Conservation (phyloP, 2,329 filamentous ascomycete species). For the Verticillium nubilum region DNA sequence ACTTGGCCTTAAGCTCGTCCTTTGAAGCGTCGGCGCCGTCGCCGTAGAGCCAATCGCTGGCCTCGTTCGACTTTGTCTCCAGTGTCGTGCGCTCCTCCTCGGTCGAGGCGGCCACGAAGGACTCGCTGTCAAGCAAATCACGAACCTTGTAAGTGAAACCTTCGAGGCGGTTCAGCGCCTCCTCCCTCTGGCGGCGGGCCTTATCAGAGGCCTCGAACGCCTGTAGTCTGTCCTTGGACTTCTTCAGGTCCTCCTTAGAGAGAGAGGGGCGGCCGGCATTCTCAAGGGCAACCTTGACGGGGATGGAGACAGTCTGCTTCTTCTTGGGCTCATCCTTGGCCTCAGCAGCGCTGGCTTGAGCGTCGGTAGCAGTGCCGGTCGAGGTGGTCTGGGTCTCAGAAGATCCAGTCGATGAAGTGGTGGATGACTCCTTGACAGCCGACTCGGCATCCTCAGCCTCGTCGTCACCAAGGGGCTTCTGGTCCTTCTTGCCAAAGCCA, state of each 20-base stretch:
- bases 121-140: constrained; percentile 72
- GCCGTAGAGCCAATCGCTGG: constrained; percentile 87
- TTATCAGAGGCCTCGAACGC: constrained; percentile 84
- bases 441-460: constrained; percentile 36
- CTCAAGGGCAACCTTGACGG: constrained; percentile 42
- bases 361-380: constrained; percentile 33
- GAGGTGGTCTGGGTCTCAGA: constrained; percentile 13
- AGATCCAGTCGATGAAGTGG: constrained; percentile 31
- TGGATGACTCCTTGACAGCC: constrained; percentile 25
- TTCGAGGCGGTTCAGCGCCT: constrained; percentile 89
- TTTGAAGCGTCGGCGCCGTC: constrained; percentile 73
- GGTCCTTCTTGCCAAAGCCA: constrained; percentile 86
- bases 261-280: constrained; percentile 46
- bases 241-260: constrained; percentile 40
- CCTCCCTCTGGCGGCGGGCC: constrained; percentile 70
- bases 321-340: constrained; percentile 48
- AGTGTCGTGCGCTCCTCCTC: constrained; percentile 61
- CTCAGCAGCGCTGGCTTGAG: constrained; percentile 39
- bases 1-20: constrained; percentile 68
- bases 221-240: constrained; percentile 64
- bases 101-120: constrained; percentile 68
- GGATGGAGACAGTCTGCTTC: constrained; percentile 52
- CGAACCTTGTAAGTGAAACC: constrained; percentile 84
- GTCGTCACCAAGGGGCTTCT: constrained; percentile 65
- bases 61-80: constrained; percentile 59